Evolutionary conservation across 768 basidiomycete genomes (phyloP), one percentile per base, ranked within the genome.

Genomic region (Suillus tomentosus): DNA sequence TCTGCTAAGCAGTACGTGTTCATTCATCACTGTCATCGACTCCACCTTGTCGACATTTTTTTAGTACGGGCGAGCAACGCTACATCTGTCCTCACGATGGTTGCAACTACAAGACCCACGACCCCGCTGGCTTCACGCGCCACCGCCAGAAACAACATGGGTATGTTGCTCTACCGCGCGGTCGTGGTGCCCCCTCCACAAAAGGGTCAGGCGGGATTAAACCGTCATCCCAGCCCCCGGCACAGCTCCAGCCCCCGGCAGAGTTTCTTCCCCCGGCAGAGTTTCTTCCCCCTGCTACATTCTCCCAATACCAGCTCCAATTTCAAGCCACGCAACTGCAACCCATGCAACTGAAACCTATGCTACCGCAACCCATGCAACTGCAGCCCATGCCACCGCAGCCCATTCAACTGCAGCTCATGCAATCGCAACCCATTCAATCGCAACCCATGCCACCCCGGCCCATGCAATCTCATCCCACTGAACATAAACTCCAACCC

Each of bases 51-150:
- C 5, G 5, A 11, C 14, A 14, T 24, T 50, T 39, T 39, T 14
- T 5, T 50, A 76, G 74, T 60, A 72, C 69, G 5, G 72, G 75
- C 14, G 67, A 69, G 42, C 39, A 61, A 19, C 64, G 24, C 0
- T 71, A 63, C 36, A 9, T 3, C 17, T 63, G 62, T 47, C 42
- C 42, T 22, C 39, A 63, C 9, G 45, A 36, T 6, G 45, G 5
- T 24, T 63, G 74, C 50, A 39, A 62, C 17, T 76, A 65, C 56
- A 65, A 42, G 39, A 76, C 73, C 1, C 22, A 63, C 2, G 72
- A 75, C 48, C 72, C 75, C 15, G 70, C 73, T 0, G 62, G 67
- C 39, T 48, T 76, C 9, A 65, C 73, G 13, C 73, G 63, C 57
- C 72, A 76, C 51, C 66, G 75, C 8, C 66, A 69, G 48, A 60